Percentiles rank a stretch among this genome's conserved stretches.
These are phyloP conservation scores for Ascochyta clinopodiicola DNA, from an alignment of 2,329 filamentous ascomycete species.

Conservation along the genomic window DNA sequence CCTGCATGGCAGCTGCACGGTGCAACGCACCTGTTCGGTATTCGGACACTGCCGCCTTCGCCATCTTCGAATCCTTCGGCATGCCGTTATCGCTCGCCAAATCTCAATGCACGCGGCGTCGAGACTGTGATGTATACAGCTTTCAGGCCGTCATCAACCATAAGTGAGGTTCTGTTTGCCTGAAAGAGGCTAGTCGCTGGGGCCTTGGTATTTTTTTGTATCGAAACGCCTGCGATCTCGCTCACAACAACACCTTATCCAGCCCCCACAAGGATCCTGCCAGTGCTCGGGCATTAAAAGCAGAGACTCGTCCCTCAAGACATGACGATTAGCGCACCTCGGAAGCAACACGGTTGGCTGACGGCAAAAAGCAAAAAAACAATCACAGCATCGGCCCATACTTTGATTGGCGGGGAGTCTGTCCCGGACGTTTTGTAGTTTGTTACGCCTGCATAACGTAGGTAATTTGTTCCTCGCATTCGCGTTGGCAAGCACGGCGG, in stretches of 20 bases:
- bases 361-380: background rate
- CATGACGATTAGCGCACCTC: constrained; percentile 1
- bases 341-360: constrained; percentile 11
- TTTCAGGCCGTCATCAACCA: background rate
- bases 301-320: background rate
- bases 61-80: background rate
- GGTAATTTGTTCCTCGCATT: background rate
- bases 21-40: background rate
- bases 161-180: background rate
- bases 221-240: background rate
- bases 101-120: background rate
- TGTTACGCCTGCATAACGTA: constrained; percentile 4
- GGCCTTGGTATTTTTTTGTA: background rate
- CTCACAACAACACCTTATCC: background rate
- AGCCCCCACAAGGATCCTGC: background rate
- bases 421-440: background rate
- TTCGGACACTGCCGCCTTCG: background rate
- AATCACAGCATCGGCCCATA: background rate
- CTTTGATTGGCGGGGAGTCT: background rate
- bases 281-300: background rate
- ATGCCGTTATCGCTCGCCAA: background rate
- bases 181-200: background rate
- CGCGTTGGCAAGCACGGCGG: background rate
- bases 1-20: background rate
- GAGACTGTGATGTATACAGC: background rate